These are phyloP conservation scores for Lathyrus tuberosus DNA, from an alignment of 306 rosid genomes.

Conservation along the genomic window DNA sequence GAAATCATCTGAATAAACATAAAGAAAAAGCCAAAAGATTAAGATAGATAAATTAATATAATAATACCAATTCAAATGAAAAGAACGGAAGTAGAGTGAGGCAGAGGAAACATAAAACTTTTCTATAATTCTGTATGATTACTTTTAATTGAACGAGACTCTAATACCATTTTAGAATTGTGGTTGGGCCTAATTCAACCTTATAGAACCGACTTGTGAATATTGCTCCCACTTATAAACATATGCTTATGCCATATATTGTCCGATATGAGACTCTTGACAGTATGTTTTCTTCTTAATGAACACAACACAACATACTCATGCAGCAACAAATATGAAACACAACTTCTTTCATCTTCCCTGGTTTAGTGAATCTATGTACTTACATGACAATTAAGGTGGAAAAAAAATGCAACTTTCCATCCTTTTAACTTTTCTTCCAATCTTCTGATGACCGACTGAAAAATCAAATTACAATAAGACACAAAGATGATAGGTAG, in stretches of 20 bases:
- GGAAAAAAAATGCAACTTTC: neutral
- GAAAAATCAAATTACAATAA: conserved; percentile 26
- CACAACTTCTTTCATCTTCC: neutral
- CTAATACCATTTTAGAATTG: no score
- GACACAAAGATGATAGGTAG: conserved; percentile 19
- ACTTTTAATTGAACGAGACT: conserved; percentile 5
- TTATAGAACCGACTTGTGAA: no score
- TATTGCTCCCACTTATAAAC: no score
- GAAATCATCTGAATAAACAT: conserved; percentile 63
- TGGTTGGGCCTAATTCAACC: no score
- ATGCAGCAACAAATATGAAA: neutral
- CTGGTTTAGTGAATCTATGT: neutral
- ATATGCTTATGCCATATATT: no score
- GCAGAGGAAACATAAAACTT: conserved; percentile 8
- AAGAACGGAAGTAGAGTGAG: conserved; percentile 4
- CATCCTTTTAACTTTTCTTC: conserved; percentile 1
- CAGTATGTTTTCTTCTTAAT: conserved; percentile 8
- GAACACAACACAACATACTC: conserved; percentile 7
- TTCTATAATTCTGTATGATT: conserved; percentile 5
- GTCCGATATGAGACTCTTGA: no score
- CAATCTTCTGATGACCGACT: neutral
- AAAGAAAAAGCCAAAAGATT: conserved; percentile 20
- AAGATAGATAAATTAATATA: conserved; percentile 9
- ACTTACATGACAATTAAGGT: conserved; percentile 5
- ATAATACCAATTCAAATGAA: neutral